Evolutionary conservation across 129 eudicot genomes (phyloP).

Genomic region (Apium graveolens): DNA sequence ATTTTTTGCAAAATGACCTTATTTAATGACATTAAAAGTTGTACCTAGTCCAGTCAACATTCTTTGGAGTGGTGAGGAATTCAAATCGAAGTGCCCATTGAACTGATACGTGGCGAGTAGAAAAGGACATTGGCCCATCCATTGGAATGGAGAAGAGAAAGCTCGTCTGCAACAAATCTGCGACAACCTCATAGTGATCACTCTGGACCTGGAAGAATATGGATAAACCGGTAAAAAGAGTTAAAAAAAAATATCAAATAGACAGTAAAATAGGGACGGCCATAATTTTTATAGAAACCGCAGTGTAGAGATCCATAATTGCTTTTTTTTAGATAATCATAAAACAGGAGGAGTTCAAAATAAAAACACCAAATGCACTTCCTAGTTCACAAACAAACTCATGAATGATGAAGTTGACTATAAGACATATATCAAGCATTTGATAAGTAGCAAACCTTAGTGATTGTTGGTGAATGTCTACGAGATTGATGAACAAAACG

Average conservation of each 20-base stretch:
- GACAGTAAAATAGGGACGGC: not conserved
- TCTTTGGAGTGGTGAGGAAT: conserved; percentile 84
- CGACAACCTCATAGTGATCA: conserved; percentile 92
- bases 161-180: conserved; percentile 93
- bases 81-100: conserved; percentile 99
- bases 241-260: not conserved
- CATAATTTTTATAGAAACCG: not conserved
- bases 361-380: not conserved
- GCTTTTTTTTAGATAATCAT: not conserved
- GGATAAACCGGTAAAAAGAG: not conserved
- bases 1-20: not conserved
- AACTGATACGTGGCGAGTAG: conserved; percentile 83
- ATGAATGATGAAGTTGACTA: not conserved
- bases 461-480: conserved; percentile 82
- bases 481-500: conserved; percentile 85
- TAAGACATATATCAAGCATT: not conserved
- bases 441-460: conserved; percentile 52
- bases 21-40: not conserved
- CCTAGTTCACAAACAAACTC: not conserved
- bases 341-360: not conserved
- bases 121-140: conserved; percentile 99
- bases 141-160: conserved; percentile 86
- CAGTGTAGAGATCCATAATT: not conserved
- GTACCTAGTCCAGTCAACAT: conserved; percentile 90
- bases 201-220: conserved; percentile 65